Evolutionary conservation across 2,329 filamentous ascomycete species (phyloP).

Genomic region (Massarina eburnea): DNA sequence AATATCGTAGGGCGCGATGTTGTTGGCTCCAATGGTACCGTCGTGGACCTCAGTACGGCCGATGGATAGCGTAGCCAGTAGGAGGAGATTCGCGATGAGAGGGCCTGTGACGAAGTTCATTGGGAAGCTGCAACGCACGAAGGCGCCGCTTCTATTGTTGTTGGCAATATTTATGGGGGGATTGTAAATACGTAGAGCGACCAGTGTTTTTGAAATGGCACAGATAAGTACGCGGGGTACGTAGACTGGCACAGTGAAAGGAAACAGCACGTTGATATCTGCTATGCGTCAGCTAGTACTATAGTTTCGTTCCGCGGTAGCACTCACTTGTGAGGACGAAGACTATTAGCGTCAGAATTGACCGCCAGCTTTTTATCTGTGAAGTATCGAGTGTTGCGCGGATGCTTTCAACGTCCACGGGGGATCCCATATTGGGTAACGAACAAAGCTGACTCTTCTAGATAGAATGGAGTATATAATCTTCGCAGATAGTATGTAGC

Average conservation of each 20-base stretch:
- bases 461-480: no score
- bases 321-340: constrained; percentile 71
- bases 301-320: constrained; percentile 1
- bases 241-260: constrained; percentile 65
- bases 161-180: constrained; percentile 36
- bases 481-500: no score
- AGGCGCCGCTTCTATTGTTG: constrained; percentile 31
- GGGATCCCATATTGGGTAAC: neutral
- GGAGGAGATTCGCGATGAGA: constrained; percentile 69
- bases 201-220: constrained; percentile 48
- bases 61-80: constrained; percentile 70
- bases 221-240: constrained; percentile 57
- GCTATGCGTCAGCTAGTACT: neutral
- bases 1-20: constrained; percentile 71
- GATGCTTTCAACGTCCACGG: neutral
- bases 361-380: constrained; percentile 65
- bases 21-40: constrained; percentile 65
- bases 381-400: constrained; percentile 49
- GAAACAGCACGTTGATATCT: constrained; percentile 72
- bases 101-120: constrained; percentile 73
- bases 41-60: constrained; percentile 67
- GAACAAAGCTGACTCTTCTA: no score
- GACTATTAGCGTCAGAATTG: constrained; percentile 69
- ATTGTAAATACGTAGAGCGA: constrained; percentile 49
- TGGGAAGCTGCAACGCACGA: constrained; percentile 60